phyloP scores from a whole-genome alignment of 768 basidiomycete species.

The Lepiota brunneoincarnata region DNA sequence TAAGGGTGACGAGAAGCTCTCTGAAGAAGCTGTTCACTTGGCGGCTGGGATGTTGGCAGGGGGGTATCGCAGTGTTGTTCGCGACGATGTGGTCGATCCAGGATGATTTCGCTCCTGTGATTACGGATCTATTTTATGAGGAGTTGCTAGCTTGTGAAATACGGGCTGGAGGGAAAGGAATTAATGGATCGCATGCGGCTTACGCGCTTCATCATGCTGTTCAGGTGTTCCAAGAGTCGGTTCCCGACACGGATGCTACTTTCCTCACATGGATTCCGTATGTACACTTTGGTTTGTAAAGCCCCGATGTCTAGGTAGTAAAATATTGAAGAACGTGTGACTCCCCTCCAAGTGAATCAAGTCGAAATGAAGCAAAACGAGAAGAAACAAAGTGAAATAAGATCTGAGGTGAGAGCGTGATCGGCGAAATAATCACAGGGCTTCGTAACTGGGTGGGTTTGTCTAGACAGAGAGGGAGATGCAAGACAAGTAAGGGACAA shows the following conservation, averaged over 20 bases:
- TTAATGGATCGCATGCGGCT: background rate
- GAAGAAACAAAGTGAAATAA: too few relatives aligned
- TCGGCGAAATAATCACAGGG: too few relatives aligned
- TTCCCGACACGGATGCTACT: background rate
- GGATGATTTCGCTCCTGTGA: constrained; percentile 11
- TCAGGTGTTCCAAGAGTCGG: background rate
- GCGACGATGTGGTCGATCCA: constrained; percentile 20
- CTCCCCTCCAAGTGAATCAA: too few relatives aligned
- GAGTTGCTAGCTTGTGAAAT: background rate
- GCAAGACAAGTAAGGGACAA: too few relatives aligned
- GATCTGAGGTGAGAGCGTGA: too few relatives aligned
- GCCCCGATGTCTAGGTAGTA: too few relatives aligned
- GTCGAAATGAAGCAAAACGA: too few relatives aligned
- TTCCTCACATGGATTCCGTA: constrained; percentile 13
- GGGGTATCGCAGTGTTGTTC: constrained; percentile 17
- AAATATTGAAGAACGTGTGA: too few relatives aligned
- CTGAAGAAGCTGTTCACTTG: constrained; percentile 18
- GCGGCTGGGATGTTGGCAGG: constrained; percentile 19
- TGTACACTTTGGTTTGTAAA: constrained; percentile 13
- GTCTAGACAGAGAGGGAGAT: too few relatives aligned
- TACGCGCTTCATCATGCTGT: constrained; percentile 10
- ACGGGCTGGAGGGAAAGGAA: background rate
- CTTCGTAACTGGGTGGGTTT: too few relatives aligned
- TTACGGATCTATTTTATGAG: constrained; percentile 13
- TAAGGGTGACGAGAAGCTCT: constrained; percentile 12